Conservation (phyloP, 129 eudicot species). For the Pulicaria dysenterica region DNA sequence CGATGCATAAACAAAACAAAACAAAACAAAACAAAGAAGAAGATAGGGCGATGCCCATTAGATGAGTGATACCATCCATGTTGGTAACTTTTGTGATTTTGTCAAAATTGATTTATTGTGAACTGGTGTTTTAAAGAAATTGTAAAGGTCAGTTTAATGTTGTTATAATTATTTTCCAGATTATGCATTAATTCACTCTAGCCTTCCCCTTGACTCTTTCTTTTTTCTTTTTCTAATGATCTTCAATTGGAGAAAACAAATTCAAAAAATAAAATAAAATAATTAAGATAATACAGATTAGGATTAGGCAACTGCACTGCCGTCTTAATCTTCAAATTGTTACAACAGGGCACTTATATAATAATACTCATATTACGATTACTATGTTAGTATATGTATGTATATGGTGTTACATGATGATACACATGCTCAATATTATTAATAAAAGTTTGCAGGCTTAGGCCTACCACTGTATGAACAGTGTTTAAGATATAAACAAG, state of each 20-base stretch:
- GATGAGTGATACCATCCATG: slow-evolving; percentile 37
- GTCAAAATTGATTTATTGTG: slow-evolving; percentile 34
- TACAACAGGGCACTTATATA: background rate
- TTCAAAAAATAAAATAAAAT: too few relatives aligned
- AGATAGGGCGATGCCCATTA: slow-evolving; percentile 37
- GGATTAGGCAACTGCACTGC: background rate
- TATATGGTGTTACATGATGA: background rate
- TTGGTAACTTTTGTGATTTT: slow-evolving; percentile 30
- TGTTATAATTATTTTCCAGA: slow-evolving; percentile 2
- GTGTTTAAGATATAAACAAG: slow-evolving; percentile 8
- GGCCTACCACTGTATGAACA: slow-evolving; percentile 16
- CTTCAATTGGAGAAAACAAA: background rate
- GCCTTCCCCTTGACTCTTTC: background rate
- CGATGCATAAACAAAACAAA: slow-evolving; percentile 24
- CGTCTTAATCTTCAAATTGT: slow-evolving; percentile 3
- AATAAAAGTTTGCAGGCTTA: slow-evolving; percentile 16
- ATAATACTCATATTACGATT: background rate
- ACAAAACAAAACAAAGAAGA: too few relatives aligned
- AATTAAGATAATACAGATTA: background rate
- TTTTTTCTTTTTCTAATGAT: background rate
- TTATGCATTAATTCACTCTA: background rate
- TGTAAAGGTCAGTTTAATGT: slow-evolving; percentile 35
- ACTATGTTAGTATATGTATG: background rate
- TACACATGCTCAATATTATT: background rate
- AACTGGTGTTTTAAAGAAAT: slow-evolving; percentile 23